Evolutionary conservation across 2,329 filamentous ascomycete genomes (phyloP), one percentile per base, ranked within the genome.

Genomic region (Drechslerella coelobrocha): DNA sequence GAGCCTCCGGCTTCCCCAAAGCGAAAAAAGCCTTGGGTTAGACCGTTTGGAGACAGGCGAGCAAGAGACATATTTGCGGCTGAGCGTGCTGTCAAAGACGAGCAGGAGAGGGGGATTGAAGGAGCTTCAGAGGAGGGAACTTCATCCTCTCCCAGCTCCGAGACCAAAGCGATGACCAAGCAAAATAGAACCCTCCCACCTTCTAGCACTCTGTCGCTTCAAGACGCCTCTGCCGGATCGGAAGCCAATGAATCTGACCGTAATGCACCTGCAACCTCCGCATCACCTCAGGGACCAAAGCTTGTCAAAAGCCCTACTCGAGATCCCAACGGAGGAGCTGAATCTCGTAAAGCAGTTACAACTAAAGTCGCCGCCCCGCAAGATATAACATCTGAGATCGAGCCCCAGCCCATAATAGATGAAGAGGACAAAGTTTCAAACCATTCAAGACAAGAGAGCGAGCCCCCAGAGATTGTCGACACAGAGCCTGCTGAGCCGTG

Each of bases 31-130:
- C 41, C 63, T 5, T 43, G n/a, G 12, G 27, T 56, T 9, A 19
- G 37, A 26, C 63, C 63, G 2, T 55, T 61, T n/a, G 55, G 62
- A 8, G n/a, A 39, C 12, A 56, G 19, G 19, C n/a, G 34, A 1
- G 50, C 41, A 0, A 27, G 39, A 14, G 26, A 21, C 5, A 21
- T 27, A 21, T 31, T 47, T 17, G 10, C 14, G 6, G 27, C 47
- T 5, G 55, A 59, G 19, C 27, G 21, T 12, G 41, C 17, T 12
- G 52, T 9, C 12, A 50, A 34, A 12, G 21, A 2, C 1, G 43
- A 26, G 14, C 26, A 39, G 14, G 55, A 59, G 9, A 9, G 9
- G 27, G 41, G 34, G 17, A 43, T 26, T 9, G 41, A 24, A 2
- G 43, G 50, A 10, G 39, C 24, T 10, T 26, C 27, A 1, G 31